These are phyloP conservation scores for Phoma sp. DNA, from an alignment of 2,329 filamentous ascomycete species.

Conservation along the genomic window DNA sequence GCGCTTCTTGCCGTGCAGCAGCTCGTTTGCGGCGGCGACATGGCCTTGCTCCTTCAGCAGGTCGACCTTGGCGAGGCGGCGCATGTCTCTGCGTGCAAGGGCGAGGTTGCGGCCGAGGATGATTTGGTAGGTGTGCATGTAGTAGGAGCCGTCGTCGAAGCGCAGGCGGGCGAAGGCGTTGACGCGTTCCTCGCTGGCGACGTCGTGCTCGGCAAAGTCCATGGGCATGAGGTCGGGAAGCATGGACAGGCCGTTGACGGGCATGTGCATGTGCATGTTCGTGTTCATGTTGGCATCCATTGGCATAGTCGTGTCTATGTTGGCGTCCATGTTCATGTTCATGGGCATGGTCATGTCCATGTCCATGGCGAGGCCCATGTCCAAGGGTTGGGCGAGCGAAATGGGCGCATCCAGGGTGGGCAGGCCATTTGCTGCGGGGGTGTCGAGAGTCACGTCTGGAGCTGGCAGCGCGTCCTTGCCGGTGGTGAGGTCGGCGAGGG, in stretches of 20 bases:
- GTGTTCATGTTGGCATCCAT: slow-evolving; percentile 17
- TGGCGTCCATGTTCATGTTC: slow-evolving; percentile 22
- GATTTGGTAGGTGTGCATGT: slow-evolving; percentile 77
- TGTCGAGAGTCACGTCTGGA: slow-evolving; percentile 10
- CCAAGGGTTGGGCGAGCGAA: slow-evolving; percentile 23
- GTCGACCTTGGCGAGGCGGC: slow-evolving; percentile 50
- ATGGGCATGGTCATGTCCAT: slow-evolving; percentile 18
- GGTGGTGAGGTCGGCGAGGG: slow-evolving; percentile 7
- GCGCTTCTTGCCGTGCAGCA: slow-evolving; percentile 49
- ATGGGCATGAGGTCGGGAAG: slow-evolving; percentile 8
- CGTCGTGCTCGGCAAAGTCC: slow-evolving; percentile 14
- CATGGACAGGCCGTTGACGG: slow-evolving; percentile 20
- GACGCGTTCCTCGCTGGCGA: slow-evolving; percentile 48
- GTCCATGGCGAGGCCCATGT: slow-evolving; percentile 18
- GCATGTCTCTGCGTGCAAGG: slow-evolving; percentile 58
- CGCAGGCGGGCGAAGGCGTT: slow-evolving; percentile 70
- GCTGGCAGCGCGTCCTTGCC: slow-evolving; percentile 11
- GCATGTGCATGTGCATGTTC: slow-evolving; percentile 16
- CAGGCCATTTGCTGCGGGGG: slow-evolving; percentile 17
- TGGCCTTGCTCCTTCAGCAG: slow-evolving; percentile 36
- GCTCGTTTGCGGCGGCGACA: slow-evolving; percentile 29
- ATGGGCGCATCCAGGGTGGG: slow-evolving; percentile 32
- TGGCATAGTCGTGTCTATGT: slow-evolving; percentile 15
- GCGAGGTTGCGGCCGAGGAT: slow-evolving; percentile 73
- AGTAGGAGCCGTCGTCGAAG: slow-evolving; percentile 78